A percentile compares a stretch with the other conserved stretches of the same genome.
phyloP scores from a whole-genome alignment of 2,329 filamentous ascomycete genomes.

The Calcarisporium arbuscula region DNA sequence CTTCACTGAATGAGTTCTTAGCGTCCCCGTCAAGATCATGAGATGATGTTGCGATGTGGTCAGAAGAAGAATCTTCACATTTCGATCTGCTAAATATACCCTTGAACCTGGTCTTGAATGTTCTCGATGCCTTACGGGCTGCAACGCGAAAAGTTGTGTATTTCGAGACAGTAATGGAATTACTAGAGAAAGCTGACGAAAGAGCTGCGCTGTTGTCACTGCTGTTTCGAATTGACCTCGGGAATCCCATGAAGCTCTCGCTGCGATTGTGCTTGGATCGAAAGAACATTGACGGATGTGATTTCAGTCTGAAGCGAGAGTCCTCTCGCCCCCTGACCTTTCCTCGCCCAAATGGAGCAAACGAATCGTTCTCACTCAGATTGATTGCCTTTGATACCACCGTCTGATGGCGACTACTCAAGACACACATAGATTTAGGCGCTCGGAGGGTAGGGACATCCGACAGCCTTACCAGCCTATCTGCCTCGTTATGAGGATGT shows the following conservation, averaged over 20 bases:
- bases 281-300: slow-evolving; percentile 39
- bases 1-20: no score
- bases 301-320: slow-evolving; percentile 28
- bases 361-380: slow-evolving; percentile 23
- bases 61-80: slow-evolving; percentile 10
- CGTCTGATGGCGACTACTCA: slow-evolving; percentile 27
- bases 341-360: slow-evolving; percentile 29
- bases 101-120: slow-evolving; percentile 55
- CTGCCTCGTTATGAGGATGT: slow-evolving; percentile 19
- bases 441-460: slow-evolving; percentile 26
- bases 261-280: slow-evolving; percentile 28
- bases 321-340: slow-evolving; percentile 27
- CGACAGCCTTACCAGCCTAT: slow-evolving; percentile 15
- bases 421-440: slow-evolving; percentile 51
- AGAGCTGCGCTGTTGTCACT: slow-evolving; percentile 32
- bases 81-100: slow-evolving; percentile 25
- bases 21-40: slow-evolving; percentile 21
- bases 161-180: slow-evolving; percentile 17
- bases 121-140: slow-evolving; percentile 56
- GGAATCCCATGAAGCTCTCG: slow-evolving; percentile 30
- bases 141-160: slow-evolving; percentile 37
- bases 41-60: slow-evolving; percentile 6
- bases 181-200: slow-evolving; percentile 22
- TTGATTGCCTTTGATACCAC: slow-evolving; percentile 12
- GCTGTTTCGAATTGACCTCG: slow-evolving; percentile 43